These are phyloP conservation scores for Fusarium sp. DNA, from an alignment of 2,329 filamentous ascomycete genomes.

Conservation along the genomic window DNA sequence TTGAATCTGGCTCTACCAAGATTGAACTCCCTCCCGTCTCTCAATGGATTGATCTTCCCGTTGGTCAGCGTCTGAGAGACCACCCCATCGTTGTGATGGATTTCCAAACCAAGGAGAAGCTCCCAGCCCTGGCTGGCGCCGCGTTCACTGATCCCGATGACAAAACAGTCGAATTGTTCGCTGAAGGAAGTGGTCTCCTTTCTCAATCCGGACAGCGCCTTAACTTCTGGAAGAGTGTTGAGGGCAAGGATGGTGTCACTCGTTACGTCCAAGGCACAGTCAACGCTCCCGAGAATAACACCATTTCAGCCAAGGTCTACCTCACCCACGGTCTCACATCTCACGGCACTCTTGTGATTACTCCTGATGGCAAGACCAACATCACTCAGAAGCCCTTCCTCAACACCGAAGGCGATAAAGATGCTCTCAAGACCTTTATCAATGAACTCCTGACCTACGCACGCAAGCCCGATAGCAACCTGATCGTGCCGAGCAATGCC, in stretches of 20 bases:
- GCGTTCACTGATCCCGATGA: slow-evolving; percentile 45
- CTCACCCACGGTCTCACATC: slow-evolving; percentile 62
- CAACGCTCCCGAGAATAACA: slow-evolving; percentile 55
- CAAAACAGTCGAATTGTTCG: slow-evolving; percentile 47
- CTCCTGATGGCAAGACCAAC: slow-evolving; percentile 53
- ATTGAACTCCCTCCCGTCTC: slow-evolving; percentile 60
- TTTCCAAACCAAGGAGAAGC: slow-evolving; percentile 44
- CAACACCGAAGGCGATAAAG: slow-evolving; percentile 48
- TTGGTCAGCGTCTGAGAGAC: slow-evolving; percentile 67
- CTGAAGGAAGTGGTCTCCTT: slow-evolving; percentile 54
- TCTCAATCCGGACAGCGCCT: slow-evolving; percentile 58
- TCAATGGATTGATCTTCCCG: slow-evolving; percentile 69
- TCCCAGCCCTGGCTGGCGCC: slow-evolving; percentile 34
- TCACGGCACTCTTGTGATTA: slow-evolving; percentile 56
- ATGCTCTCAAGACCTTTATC: slow-evolving; percentile 44
- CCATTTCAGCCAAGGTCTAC: slow-evolving; percentile 60
- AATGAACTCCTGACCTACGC: slow-evolving; percentile 44
- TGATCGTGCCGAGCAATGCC: slow-evolving; percentile 38
- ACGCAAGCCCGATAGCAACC: slow-evolving; percentile 33
- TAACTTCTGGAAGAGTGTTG: slow-evolving; percentile 59
- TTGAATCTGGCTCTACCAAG: slow-evolving; percentile 57
- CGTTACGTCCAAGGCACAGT: slow-evolving; percentile 57
- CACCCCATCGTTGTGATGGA: slow-evolving; percentile 55
- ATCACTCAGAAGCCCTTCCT: slow-evolving; percentile 53
- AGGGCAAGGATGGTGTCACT: slow-evolving; percentile 52